A percentile compares a stretch with the other conserved stretches of the same genome.
Conservation (phyloP, 1,284 basidiomycete genomes). For the Naganishia albida region DNA sequence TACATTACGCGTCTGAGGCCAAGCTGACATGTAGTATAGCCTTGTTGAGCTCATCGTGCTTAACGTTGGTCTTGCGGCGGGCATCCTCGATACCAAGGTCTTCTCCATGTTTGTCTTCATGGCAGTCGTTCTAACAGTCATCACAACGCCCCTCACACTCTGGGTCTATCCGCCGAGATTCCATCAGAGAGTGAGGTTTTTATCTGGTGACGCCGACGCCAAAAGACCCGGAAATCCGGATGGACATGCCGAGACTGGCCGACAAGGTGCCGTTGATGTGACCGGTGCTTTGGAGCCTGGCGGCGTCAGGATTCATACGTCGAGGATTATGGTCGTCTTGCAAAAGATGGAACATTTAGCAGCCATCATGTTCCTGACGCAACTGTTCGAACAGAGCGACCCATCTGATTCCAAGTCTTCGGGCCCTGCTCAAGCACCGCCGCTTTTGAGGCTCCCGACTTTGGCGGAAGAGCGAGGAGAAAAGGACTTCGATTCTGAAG, state of each 20-base stretch:
- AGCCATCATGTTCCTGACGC: constrained; percentile 59
- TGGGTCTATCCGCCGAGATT: constrained; percentile 71
- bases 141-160: constrained; percentile 83
- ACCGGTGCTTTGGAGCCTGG: constrained; percentile 31
- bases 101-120: constrained; percentile 88
- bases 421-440: constrained; percentile 17
- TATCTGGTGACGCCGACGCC: constrained; percentile 1
- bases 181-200: constrained; percentile 40
- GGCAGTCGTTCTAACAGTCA: constrained; percentile 79
- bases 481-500: constrained; percentile 51
- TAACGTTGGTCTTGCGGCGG: constrained; percentile 80
- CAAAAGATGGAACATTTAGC: constrained; percentile 83
- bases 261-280: background rate
- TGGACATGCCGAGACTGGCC: background rate
- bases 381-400: constrained; percentile 54
- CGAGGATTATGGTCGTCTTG: constrained; percentile 75
- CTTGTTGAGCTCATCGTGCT: constrained; percentile 85
- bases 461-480: constrained; percentile 16
- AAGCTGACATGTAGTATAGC: constrained; percentile 49
- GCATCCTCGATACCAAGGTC: constrained; percentile 68
- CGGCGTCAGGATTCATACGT: constrained; percentile 43
- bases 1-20: background rate
- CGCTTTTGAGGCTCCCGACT: constrained; percentile 4
- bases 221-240: background rate
- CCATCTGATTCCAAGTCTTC: background rate